Conservation (phyloP, 805 yeast genomes). For the Cyberlindnera subsufficiens region DNA sequence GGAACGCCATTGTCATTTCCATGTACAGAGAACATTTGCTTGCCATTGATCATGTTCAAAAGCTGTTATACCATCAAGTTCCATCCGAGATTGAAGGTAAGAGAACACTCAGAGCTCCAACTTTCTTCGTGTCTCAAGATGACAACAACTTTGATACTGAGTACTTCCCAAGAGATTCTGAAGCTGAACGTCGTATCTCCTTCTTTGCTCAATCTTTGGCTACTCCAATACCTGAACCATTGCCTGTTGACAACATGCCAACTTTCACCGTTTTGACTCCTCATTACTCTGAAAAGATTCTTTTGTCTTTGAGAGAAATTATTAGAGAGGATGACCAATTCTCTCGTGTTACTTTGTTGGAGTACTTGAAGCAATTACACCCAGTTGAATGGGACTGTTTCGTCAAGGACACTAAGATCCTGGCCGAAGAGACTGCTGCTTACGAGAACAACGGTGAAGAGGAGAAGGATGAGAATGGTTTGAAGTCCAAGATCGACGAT, state of each 20-base stretch:
- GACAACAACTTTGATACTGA: conserved; percentile 89
- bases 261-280: conserved; percentile 96
- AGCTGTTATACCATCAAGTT: conserved; percentile 94
- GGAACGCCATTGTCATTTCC: conserved; percentile 98
- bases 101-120: conserved; percentile 97
- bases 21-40: conserved; percentile 99
- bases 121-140: conserved; percentile 97
- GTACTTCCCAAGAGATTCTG: conserved; percentile 94
- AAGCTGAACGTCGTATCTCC: conserved; percentile 98
- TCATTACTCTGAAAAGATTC: conserved; percentile 92
- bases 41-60: conserved; percentile 98
- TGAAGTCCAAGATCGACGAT: conserved; percentile 84
- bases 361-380: conserved; percentile 89
- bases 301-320: conserved; percentile 89
- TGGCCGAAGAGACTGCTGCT: conserved; percentile 91
- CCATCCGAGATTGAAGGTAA: conserved; percentile 98
- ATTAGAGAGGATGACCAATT: conserved; percentile 96
- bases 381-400: conserved; percentile 98
- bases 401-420: conserved; percentile 89
- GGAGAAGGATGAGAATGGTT: conserved; percentile 56
- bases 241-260: conserved; percentile 99
- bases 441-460: conserved; percentile 41
- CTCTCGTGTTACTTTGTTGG: conserved; percentile 89
- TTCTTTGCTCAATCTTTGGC: conserved; percentile 99
- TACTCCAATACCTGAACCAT: conserved; percentile 97